Base-by-base conservation (phyloP, 75 land plant genomes). In the Azolla pinnata region DNA sequence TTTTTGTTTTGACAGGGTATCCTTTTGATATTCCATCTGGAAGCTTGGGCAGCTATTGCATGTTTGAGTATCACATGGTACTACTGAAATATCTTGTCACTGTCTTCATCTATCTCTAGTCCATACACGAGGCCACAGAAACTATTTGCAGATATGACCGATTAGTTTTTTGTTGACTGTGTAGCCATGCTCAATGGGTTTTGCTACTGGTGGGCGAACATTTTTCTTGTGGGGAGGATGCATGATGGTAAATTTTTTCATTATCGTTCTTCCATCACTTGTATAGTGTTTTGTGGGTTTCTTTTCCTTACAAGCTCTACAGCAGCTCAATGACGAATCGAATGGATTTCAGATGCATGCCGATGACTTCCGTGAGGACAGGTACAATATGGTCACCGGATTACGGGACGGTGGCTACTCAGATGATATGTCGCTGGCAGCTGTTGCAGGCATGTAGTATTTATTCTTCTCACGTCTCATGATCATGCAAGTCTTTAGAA, bases 21-120 rank as follows among this genome's bases (percentile, higher is more conserved):
- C 99, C 99, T 70, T 88, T 95, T 73, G 99, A 95, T 66, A 73
- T 95, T 62, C 99, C 99, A 35, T 89, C 99, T 45, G 96, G 96
- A 60, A 85, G 84, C 75, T 73, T 95, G 60, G 96, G 96, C 56
- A 89, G 96, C 69, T 95, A 95, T 64, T 95, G 99, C 80, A 95
- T 95, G 20, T 95, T 82, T 70, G 99, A 89, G 65, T 95, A 95
- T 77, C 99, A 95, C 71, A 85, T 95, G 99, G 99, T 95, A 95
- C 40, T 50, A 31, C 25, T 42, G 33, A 14, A 18, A 40, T 19
- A 18, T 18, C 25, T 50, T 62, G 4, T n/a, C n/a, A n/a, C n/a
- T n/a, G n/a, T n/a, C n/a, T n/a, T n/a, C n/a, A n/a, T n/a, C n/a
- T n/a, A n/a, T n/a, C n/a, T n/a, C n/a, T n/a, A n/a, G n/a, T n/a